These are phyloP conservation scores for Saturnispora diversa DNA, from an alignment of 805 yeast genomes.

Conservation along the genomic window DNA sequence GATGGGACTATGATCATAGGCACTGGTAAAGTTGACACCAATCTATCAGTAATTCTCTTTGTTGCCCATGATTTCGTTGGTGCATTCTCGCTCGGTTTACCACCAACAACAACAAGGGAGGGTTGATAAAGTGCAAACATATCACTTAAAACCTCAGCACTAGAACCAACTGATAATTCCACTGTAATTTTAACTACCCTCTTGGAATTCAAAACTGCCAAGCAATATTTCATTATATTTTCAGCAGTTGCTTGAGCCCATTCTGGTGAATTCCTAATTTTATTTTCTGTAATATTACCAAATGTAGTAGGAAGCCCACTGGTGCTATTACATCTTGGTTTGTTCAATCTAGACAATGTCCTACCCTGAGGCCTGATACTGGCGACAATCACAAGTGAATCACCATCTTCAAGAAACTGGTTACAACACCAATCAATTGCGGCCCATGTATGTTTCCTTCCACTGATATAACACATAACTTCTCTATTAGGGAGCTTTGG, in stretches of 20 bases:
- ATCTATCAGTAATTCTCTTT: conserved; percentile 53
- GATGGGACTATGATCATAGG: conserved; percentile 67
- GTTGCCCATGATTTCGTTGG: conserved; percentile 55
- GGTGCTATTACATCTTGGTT: conserved; percentile 17
- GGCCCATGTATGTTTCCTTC: conserved; percentile 75
- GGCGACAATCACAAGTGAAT: conserved; percentile 55
- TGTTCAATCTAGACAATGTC: conserved; percentile 17
- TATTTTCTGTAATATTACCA: conserved; percentile 24
- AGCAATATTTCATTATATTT: conserved; percentile 45
- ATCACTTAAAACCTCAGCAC: conserved; percentile 49
- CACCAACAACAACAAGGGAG: conserved; percentile 45
- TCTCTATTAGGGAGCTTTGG: conserved; percentile 43
- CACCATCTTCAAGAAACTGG: conserved; percentile 53
- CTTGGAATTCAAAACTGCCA: conserved; percentile 39
- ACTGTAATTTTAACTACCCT: conserved; percentile 44
- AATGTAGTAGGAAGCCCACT: conserved; percentile 4
- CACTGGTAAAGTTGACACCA: conserved; percentile 54
- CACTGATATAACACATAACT: conserved; percentile 58
- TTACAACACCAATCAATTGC: conserved; percentile 63
- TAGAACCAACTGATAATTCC: conserved; percentile 53
- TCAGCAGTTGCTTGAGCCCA: conserved; percentile 37
- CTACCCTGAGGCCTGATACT: conserved; percentile 33
- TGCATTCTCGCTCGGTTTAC: conserved; percentile 42
- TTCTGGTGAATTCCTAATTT: conserved; percentile 39
- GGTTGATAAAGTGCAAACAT: conserved; percentile 58